phyloP scores from a whole-genome alignment of 768 basidiomycete genomes.

The Termitomyces sp. region DNA sequence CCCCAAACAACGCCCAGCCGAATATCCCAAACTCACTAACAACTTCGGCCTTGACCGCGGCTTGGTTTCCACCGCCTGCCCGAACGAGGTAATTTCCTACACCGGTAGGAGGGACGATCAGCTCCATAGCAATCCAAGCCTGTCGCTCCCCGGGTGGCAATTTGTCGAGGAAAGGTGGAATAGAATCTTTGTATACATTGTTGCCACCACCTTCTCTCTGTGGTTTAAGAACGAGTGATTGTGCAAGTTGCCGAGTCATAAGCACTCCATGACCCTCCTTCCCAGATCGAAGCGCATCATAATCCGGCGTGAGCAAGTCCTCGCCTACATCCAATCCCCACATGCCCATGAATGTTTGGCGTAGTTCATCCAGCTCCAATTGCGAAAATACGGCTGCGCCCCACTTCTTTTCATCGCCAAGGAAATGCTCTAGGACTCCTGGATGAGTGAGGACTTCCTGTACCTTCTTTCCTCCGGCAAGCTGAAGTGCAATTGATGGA shows the following conservation, averaged over 20 bases:
- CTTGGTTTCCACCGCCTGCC: constrained; percentile 46
- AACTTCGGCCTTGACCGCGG: constrained; percentile 56
- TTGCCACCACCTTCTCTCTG: constrained; percentile 99
- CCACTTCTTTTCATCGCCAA: constrained; percentile 37
- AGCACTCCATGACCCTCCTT: constrained; percentile 37
- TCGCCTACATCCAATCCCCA: constrained; percentile 68
- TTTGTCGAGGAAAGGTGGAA: constrained; percentile 67
- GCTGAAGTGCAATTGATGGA: constrained; percentile 83
- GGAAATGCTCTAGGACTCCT: constrained; percentile 70
- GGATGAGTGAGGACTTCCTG: constrained; percentile 81
- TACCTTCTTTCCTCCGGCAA: constrained; percentile 95
- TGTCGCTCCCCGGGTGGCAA: constrained; percentile 58
- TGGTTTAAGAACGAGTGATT: constrained; percentile 83
- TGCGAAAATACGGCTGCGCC: constrained; percentile 24
- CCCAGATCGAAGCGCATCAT: constrained; percentile 18
- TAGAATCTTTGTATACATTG: constrained; percentile 84
- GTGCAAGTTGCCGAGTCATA: constrained; percentile 44
- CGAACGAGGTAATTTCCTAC: constrained; percentile 72
- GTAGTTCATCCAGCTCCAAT: constrained; percentile 45
- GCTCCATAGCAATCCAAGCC: constrained; percentile 95
- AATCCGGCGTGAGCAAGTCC: constrained; percentile 28
- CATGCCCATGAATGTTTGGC: constrained; percentile 84
- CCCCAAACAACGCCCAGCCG: constrained; percentile 79
- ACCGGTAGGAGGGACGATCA: constrained; percentile 75
- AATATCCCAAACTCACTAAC: constrained; percentile 91